A percentile compares a stretch with the other conserved stretches of the same genome.
Evolutionary conservation across 495 filamentous ascomycete species (phyloP).

Genomic region (Penicillium verhagenii): DNA sequence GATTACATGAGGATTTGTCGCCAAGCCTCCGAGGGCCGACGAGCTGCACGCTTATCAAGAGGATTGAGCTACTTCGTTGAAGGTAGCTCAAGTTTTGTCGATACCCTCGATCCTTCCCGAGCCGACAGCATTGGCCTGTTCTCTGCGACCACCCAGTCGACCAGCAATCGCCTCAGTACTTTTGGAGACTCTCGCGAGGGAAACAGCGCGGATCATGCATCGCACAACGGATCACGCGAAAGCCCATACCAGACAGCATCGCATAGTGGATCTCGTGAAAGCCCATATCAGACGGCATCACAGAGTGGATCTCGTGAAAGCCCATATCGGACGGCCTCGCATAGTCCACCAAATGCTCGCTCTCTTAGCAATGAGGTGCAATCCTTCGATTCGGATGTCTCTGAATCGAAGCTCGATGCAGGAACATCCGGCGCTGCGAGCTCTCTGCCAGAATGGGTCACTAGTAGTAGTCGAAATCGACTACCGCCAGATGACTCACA

Average conservation of each 20-base stretch:
- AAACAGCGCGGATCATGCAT: neutral
- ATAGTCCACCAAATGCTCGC: conserved; percentile 12
- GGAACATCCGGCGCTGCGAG: conserved; percentile 24
- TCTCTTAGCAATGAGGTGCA: conserved; percentile 30
- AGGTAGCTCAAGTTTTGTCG: conserved; percentile 45
- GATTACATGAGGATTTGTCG: conserved; percentile 59
- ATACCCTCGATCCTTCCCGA: conserved; percentile 21
- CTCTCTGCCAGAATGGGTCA: conserved; percentile 41
- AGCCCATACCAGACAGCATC: too few relatives aligned
- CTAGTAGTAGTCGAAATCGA: conserved; percentile 32
- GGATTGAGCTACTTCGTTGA: conserved; percentile 66
- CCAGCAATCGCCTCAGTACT: conserved; percentile 26
- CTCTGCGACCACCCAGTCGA: conserved; percentile 27
- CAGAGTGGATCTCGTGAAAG: conserved; percentile 24
- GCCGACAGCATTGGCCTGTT: conserved; percentile 20
- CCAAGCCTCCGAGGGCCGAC: conserved; percentile 55
- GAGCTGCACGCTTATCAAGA: conserved; percentile 57
- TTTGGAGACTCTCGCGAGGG: conserved; percentile 20
- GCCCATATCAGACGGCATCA: conserved; percentile 19
- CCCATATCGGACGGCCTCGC: conserved; percentile 22
- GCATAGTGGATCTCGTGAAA: conserved; percentile 15
- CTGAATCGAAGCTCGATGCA: conserved; percentile 27
- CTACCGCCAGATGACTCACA: conserved; percentile 39
- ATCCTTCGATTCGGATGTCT: conserved; percentile 25
- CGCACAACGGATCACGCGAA: conserved; percentile 11